phyloP scores from a whole-genome alignment of 2,329 filamentous ascomycete species.

The Bretziella fagacearum region DNA sequence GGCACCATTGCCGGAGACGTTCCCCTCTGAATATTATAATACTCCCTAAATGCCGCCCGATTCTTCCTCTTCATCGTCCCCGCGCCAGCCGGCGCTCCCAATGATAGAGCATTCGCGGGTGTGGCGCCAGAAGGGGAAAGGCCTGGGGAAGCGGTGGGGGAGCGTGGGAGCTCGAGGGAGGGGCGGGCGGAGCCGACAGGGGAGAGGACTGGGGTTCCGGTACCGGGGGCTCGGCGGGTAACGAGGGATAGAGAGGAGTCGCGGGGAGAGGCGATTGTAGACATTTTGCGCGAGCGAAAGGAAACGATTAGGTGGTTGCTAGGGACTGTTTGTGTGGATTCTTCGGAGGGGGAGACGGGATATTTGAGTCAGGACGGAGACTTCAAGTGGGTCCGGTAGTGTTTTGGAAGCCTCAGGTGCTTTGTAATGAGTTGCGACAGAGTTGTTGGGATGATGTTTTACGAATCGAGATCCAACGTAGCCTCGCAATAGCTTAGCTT shows the following conservation, averaged over 20 bases:
- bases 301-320: neutral
- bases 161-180: conserved; percentile 50
- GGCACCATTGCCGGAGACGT: conserved; percentile 15
- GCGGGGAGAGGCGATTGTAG: conserved; percentile 46
- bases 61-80: conserved; percentile 41
- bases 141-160: conserved; percentile 37
- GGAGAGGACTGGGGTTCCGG: conserved; percentile 29
- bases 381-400: neutral
- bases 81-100: conserved; percentile 4
- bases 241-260: conserved; percentile 32
- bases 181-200: conserved; percentile 61
- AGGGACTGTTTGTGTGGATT: neutral
- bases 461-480: neutral
- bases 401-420: too few species aligned
- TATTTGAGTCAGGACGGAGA: neutral
- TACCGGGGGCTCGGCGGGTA: conserved; percentile 36
- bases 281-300: too few species aligned
- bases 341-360: neutral
- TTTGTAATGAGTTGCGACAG: too few species aligned
- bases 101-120: conserved; percentile 18
- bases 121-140: conserved; percentile 15
- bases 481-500: neutral
- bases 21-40: conserved; percentile 56
- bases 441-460: too few species aligned
- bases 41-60: conserved; percentile 76